These are phyloP conservation scores for Cyberlindnera samutprakarnensis DNA, from an alignment of 805 yeast genomes.

Conservation along the genomic window DNA sequence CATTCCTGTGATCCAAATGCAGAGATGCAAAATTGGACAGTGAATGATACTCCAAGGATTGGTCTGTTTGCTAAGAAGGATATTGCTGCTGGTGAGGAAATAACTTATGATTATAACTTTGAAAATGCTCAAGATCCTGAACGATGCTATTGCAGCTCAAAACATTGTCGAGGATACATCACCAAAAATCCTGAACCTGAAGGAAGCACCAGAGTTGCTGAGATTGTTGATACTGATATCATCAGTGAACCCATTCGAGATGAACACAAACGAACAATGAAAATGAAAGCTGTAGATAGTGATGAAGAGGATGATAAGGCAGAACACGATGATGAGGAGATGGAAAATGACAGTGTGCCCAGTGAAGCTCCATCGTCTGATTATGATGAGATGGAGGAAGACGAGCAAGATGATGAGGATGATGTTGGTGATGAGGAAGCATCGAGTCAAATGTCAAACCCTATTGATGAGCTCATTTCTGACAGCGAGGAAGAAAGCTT, in stretches of 20 bases:
- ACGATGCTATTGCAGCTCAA: conserved; percentile 35
- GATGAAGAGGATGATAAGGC: background rate
- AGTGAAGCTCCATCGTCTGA: background rate
- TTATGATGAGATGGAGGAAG: background rate
- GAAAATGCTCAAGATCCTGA: conserved; percentile 38
- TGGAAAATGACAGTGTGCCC: background rate
- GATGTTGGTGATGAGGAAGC: background rate
- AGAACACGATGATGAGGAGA: background rate
- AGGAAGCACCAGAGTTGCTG: background rate
- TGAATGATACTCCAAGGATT: conserved; percentile 36
- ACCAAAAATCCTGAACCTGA: conserved; percentile 22
- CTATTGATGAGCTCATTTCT: too few species aligned
- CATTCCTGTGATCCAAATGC: conserved; percentile 43
- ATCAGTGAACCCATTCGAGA: background rate
- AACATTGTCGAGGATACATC: conserved; percentile 34
- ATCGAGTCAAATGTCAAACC: too few species aligned
- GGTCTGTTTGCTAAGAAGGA: conserved; percentile 36
- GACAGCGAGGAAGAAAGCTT: background rate
- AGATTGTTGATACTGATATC: background rate
- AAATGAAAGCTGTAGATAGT: background rate
- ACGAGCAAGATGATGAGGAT: background rate
- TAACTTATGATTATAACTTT: conserved; percentile 42
- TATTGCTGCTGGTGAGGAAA: conserved; percentile 34
- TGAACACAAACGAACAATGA: background rate
- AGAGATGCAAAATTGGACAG: conserved; percentile 42